Conservation (phyloP, 202 grass and related monocot genomes). For the Hordeum pubiflorum region DNA sequence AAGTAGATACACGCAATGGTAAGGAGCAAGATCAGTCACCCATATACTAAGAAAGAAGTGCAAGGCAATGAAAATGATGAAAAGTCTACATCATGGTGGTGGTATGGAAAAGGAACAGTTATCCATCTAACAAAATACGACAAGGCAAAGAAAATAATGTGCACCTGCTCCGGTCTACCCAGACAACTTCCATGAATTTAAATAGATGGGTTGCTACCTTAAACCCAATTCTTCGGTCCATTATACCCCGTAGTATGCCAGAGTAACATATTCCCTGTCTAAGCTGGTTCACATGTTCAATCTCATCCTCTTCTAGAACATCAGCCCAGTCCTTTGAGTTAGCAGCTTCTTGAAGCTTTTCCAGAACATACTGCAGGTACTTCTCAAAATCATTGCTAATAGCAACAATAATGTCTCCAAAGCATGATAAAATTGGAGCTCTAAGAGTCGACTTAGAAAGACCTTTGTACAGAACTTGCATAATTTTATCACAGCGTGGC, state of each 20-base stretch:
- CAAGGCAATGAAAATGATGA: not conserved
- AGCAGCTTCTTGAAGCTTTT: constrained; percentile 73
- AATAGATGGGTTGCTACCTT: not conserved
- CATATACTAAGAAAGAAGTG: not conserved
- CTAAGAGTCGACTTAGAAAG: constrained; percentile 62
- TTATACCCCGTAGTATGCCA: not conserved
- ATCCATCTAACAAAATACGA: not conserved
- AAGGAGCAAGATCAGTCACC: not conserved
- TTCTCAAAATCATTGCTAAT: constrained; percentile 72
- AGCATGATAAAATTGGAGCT: constrained; percentile 70
- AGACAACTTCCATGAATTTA: not conserved
- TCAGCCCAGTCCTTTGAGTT: constrained; percentile 37
- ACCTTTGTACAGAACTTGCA: constrained; percentile 69
- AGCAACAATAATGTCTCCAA: constrained; percentile 77
- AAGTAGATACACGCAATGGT: not conserved
- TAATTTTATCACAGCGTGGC: constrained; percentile 62
- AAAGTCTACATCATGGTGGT: not conserved
- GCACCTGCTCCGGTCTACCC: not conserved
- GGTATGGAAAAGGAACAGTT: not conserved
- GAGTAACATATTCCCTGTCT: not conserved
- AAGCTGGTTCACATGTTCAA: constrained; percentile 9
- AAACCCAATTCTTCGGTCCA: not conserved
- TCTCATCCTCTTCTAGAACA: constrained; percentile 21
- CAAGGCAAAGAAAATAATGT: not conserved
- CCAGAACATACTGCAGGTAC: constrained; percentile 53